Evolutionary conservation across 257 asterid genomes (phyloP).

Genomic region (Gentiana macrophylla): DNA sequence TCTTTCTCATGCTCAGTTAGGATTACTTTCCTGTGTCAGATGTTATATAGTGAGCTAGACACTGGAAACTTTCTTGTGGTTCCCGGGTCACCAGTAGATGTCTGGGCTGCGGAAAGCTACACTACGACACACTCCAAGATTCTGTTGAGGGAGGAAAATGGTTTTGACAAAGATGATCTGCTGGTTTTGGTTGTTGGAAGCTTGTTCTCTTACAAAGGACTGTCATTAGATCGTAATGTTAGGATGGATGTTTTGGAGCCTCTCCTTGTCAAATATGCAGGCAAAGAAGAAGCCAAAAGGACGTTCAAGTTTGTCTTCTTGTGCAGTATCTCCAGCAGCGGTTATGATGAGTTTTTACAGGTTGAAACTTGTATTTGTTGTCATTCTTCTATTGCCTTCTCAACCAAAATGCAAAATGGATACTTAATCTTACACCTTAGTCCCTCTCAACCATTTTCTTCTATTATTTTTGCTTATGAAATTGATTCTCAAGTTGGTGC

Average conservation of each 20-base stretch:
- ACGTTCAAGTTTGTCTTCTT: conserved; percentile 63
- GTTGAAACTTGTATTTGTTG: conserved; percentile 19
- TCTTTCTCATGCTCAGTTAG: conserved; percentile 26
- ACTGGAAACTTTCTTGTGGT: conserved; percentile 98
- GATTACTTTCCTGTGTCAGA: conserved; percentile 56
- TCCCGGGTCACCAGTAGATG: conserved; percentile 90
- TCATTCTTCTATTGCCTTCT: neutral
- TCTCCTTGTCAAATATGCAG: conserved; percentile 61
- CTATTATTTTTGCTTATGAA: neutral
- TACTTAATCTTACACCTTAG: neutral
- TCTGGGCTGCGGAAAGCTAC: conserved; percentile 92
- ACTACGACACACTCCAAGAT: conserved; percentile 65
- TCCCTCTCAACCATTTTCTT: too few species aligned
- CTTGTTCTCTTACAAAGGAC: conserved; percentile 65
- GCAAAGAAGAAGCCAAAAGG: conserved; percentile 36
- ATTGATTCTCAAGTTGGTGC: neutral
- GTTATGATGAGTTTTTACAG: conserved; percentile 68
- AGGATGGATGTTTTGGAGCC: conserved; percentile 73
- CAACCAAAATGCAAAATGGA: too few species aligned
- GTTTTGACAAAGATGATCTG: conserved; percentile 55
- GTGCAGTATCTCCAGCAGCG: conserved; percentile 75
- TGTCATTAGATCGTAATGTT: conserved; percentile 76
- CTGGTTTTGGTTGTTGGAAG: conserved; percentile 85
- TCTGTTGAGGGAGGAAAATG: conserved; percentile 63
- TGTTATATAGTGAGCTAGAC: conserved; percentile 86